phyloP scores from a whole-genome alignment of 805 yeast species.

The Hanseniaspora guilliermondii region DNA sequence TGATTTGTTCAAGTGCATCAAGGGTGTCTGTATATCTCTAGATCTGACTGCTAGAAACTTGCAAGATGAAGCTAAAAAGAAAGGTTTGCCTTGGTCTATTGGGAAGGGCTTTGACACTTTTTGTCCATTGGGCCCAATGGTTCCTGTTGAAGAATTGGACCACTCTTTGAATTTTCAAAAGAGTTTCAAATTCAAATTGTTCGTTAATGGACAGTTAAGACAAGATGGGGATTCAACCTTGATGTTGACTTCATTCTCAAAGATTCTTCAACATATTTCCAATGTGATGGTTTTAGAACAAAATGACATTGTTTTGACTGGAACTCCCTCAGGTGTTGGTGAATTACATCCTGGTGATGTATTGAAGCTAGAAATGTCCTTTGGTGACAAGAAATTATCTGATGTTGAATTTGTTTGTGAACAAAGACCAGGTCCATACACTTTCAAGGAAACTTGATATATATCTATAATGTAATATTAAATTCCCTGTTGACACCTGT shows the following conservation, averaged over 20 bases:
- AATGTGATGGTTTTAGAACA: conserved; percentile 81
- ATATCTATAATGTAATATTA: not conserved
- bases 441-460: conserved; percentile 33
- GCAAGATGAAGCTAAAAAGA: conserved; percentile 84
- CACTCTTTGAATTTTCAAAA: conserved; percentile 45
- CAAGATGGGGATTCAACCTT: conserved; percentile 67
- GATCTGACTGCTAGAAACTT: conserved; percentile 95
- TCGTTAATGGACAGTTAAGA: conserved; percentile 53
- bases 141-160: conserved; percentile 51
- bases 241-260: conserved; percentile 82
- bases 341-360: conserved; percentile 64
- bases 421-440: conserved; percentile 48
- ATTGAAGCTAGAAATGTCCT: conserved; percentile 49
- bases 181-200: conserved; percentile 23
- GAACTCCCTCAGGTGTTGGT: conserved; percentile 98
- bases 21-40: conserved; percentile 78
- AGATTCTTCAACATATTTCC: conserved; percentile 67
- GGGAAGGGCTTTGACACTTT: conserved; percentile 97
- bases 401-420: conserved; percentile 32
- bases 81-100: conserved; percentile 93
- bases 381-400: conserved; percentile 44
- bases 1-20: conserved; percentile 48
- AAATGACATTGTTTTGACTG: conserved; percentile 86
- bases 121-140: conserved; percentile 67
- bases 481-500: not conserved